phyloP scores from a whole-genome alignment of 1,284 basidiomycete species.

The Microbotryum saponariae region DNA sequence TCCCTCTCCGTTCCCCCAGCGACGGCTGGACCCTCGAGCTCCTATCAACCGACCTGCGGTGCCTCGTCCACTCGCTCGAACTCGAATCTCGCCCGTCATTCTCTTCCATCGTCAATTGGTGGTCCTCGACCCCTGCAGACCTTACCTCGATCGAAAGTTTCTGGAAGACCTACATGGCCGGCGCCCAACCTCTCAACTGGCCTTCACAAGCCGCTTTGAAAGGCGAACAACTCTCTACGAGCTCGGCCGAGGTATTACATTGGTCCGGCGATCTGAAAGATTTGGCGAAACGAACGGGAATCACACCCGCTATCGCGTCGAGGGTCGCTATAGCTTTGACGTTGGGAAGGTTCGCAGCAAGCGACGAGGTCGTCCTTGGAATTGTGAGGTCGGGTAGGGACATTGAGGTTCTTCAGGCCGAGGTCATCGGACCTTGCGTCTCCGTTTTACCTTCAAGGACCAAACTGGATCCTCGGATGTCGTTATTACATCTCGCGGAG shows the following conservation, averaged over 20 bases:
- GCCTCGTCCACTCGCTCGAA: constrained; percentile 18
- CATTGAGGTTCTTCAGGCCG: constrained; percentile 31
- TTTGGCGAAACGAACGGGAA: constrained; percentile 19
- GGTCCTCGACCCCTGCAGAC: constrained; percentile 2
- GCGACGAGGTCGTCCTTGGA: constrained; percentile 28
- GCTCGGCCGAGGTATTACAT: constrained; percentile 9
- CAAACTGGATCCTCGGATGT: not conserved
- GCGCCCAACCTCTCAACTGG: constrained; percentile 19
- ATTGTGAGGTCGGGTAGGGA: constrained; percentile 34
- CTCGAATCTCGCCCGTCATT: constrained; percentile 18
- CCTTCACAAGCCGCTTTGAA: constrained; percentile 12
- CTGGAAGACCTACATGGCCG: constrained; percentile 29
- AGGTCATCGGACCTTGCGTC: constrained; percentile 34
- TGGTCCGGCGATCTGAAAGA: constrained; percentile 26
- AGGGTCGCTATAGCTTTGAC: constrained; percentile 28
- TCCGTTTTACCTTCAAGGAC: constrained; percentile 31
- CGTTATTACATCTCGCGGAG: constrained; percentile 19
- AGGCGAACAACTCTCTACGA: constrained; percentile 24
- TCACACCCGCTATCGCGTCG: constrained; percentile 34
- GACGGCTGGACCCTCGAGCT: constrained; percentile 37
- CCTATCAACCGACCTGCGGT: constrained; percentile 30
- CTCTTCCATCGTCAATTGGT: constrained; percentile 26
- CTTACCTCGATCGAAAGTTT: constrained; percentile 7
- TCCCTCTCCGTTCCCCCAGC: not conserved
- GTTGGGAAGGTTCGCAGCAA: constrained; percentile 14